phyloP scores from a whole-genome alignment of 2,329 filamentous ascomycete genomes.

The Colletotrichum lini region DNA sequence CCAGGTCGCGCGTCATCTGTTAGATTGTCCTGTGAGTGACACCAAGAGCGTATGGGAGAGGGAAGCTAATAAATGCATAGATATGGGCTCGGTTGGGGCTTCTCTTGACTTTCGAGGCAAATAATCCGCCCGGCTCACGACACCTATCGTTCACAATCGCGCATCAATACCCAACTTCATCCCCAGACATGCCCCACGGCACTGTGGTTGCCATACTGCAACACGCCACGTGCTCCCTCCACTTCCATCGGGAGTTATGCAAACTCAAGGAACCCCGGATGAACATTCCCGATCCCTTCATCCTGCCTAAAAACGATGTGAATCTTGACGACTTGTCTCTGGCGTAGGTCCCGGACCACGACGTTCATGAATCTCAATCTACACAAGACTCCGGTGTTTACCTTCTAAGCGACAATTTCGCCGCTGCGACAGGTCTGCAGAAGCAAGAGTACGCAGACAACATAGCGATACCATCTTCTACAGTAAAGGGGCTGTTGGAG shows the following conservation, averaged over 20 bases:
- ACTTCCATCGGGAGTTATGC: constrained; percentile 21
- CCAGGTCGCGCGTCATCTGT: not conserved
- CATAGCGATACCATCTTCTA: not conserved
- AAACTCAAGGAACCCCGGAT: not conserved
- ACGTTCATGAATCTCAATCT: not conserved
- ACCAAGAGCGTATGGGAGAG: not conserved
- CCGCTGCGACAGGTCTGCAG: too few relatives aligned
- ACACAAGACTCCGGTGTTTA: constrained; percentile 32
- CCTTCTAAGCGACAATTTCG: not conserved
- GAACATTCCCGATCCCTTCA: not conserved
- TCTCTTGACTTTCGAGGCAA: not conserved
- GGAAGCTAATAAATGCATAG: not conserved
- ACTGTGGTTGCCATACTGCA: constrained; percentile 48
- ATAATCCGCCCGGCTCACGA: not conserved
- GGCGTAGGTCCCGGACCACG: constrained; percentile 9
- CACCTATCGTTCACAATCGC: constrained; percentile 53
- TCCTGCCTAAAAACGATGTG: not conserved
- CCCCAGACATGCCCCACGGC: constrained; percentile 48
- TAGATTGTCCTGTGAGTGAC: constrained; percentile 11
- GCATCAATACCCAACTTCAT: constrained; percentile 53
- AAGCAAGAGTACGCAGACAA: not conserved
- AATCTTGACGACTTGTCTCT: not conserved
- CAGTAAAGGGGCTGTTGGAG: constrained; percentile 10
- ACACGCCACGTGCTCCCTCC: constrained; percentile 31
- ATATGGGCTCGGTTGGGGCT: constrained; percentile 39